Evolutionary conservation across 2,329 filamentous ascomycete genomes (phyloP), one percentile per base, ranked within the genome.

Genomic region (Calonectria honghensis): DNA sequence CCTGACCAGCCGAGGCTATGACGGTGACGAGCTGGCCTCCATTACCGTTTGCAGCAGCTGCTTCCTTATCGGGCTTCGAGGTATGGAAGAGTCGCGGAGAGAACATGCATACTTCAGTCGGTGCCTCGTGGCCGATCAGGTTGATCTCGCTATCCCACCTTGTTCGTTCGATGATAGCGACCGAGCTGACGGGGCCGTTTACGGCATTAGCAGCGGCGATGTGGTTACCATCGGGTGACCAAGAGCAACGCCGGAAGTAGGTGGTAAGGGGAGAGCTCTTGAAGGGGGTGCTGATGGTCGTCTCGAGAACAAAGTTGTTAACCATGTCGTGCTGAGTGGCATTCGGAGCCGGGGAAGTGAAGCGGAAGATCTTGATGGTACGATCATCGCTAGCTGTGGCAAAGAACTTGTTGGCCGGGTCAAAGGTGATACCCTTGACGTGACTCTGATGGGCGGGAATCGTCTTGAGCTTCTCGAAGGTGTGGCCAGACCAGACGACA

Each of bases 351-450:
- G 97, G 96, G 1, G 96, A 94, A 2, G 95, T 98, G 84, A 98
- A 99, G 73, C 96, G 93, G 85, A 98, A 98, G 80, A 99, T 95
- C 84, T 98, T 98, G 85, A 99, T 98, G 3, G 96, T 96, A 74
- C 97, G 93, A 85, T 99, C 97, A 84, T 99, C 97, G 86, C 96
- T 98, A 3, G 97, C 96, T 0, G 97, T 99, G 20, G 97, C 97
- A 85, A 99, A 99, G 88, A 98, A 99, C 84, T 98, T 99, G 88
- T 98, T 98, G 52, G 97, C 97, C 0, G 97, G 97, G 83, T 99
- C 97, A 83, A 99, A 99, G 0, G 96, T 98, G 81, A 99, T 97
- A 76, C 97, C 97, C 85, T 99, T 99, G 87, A 99, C 97, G 84
- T 98, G 97, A 84, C 96, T 98, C 84, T 98, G 95, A 85, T 99